Conservation (phyloP, 2,329 filamentous ascomycete species). For the Reticulascus tulasneorum region DNA sequence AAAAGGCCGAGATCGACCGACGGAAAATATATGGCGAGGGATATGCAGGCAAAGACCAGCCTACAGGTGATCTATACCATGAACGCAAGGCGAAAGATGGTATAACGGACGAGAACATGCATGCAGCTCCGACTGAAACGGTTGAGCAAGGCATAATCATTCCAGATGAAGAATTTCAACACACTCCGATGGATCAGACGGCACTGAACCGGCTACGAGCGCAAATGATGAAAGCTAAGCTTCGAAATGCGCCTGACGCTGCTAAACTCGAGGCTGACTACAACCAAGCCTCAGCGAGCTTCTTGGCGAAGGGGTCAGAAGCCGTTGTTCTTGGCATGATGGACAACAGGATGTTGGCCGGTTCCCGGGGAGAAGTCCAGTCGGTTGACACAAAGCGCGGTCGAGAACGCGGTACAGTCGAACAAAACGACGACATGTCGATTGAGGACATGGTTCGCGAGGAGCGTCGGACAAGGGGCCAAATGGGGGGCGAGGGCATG, state of each 20-base stretch:
- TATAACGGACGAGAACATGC: conserved; percentile 21
- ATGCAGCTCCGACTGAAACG: conserved; percentile 12
- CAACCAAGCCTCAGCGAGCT: conserved; percentile 66
- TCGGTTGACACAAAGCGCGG: conserved; percentile 76
- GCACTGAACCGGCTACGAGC: conserved; percentile 85
- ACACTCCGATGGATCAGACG: conserved; percentile 66
- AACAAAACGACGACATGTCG: conserved; percentile 92
- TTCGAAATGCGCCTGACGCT: conserved; percentile 72
- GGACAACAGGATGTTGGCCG: conserved; percentile 85
- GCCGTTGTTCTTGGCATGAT: conserved; percentile 81
- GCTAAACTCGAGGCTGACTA: conserved; percentile 79
- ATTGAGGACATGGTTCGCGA: conserved; percentile 97
- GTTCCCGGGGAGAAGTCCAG: conserved; percentile 68
- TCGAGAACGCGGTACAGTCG: conserved; percentile 75
- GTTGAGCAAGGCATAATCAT: conserved; percentile 55
- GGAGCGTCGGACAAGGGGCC: conserved; percentile 78
- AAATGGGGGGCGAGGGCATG: conserved; percentile 73
- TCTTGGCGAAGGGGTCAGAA: conserved; percentile 53
- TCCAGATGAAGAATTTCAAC: conserved; percentile 46
- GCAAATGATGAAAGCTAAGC: conserved; percentile 92
- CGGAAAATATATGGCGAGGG: conserved; percentile 78
- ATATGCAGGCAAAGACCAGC: conserved; percentile 81
- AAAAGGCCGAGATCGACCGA: conserved; percentile 84
- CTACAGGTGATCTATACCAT: conserved; percentile 79
- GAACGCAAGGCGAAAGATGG: conserved; percentile 65